phyloP scores from a whole-genome alignment of 495 filamentous ascomycete species.

The Lasiosphaeris hirsuta region DNA sequence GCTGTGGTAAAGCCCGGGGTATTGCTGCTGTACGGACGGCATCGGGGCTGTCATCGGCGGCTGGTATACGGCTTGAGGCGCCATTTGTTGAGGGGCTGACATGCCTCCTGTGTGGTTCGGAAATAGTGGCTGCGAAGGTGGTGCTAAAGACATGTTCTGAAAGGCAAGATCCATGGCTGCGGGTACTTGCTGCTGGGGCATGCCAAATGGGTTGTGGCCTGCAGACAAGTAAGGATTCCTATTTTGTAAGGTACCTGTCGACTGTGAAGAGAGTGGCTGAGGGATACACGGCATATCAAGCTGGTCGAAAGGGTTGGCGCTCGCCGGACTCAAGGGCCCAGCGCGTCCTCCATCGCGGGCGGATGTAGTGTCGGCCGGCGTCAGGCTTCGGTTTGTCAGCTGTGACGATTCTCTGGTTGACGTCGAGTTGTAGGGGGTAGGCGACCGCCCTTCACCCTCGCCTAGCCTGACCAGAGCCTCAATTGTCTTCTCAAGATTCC shows the following conservation, averaged over 20 bases:
- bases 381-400: constrained; percentile 40
- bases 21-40: constrained; percentile 53
- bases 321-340: constrained; percentile 42
- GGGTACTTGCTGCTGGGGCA: constrained; percentile 39
- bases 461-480: constrained; percentile 80
- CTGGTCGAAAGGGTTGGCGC: constrained; percentile 68
- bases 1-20: constrained; percentile 41
- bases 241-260: constrained; percentile 52
- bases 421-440: constrained; percentile 32
- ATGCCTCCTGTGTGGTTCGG: constrained; percentile 82
- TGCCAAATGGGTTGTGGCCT: constrained; percentile 53
- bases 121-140: constrained; percentile 63
- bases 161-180: constrained; percentile 61
- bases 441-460: constrained; percentile 52
- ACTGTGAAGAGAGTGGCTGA: constrained; percentile 54
- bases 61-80: constrained; percentile 41
- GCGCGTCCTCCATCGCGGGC: constrained; percentile 29
- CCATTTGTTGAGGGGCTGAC: constrained; percentile 48
- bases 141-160: constrained; percentile 66
- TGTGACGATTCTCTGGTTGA: constrained; percentile 31
- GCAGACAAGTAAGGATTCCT: constrained; percentile 50
- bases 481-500: constrained; percentile 78
- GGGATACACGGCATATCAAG: constrained; percentile 40
- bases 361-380: constrained; percentile 32
- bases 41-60: constrained; percentile 60